Percentiles rank a stretch among this genome's conserved stretches.
Conservation (phyloP, 331 rosid genomes). For the Saraca asoca region DNA sequence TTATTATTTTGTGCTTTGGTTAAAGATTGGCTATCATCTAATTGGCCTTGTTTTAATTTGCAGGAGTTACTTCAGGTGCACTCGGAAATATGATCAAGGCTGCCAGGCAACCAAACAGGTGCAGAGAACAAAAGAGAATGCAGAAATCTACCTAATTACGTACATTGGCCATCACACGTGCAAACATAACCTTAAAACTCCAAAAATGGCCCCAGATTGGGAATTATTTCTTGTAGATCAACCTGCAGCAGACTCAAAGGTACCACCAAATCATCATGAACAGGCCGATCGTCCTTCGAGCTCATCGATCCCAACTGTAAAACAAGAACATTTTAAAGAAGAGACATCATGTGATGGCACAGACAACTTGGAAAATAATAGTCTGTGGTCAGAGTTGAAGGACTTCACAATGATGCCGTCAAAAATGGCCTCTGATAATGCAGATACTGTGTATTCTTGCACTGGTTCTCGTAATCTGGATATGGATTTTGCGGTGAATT, state of each 20-base stretch:
- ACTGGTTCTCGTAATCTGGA: slow-evolving; percentile 37
- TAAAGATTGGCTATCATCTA: too few relatives aligned
- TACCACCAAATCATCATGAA: slow-evolving; percentile 17
- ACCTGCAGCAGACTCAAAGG: slow-evolving; percentile 22
- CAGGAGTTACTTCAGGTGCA: slow-evolving; percentile 85
- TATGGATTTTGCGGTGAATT: slow-evolving; percentile 40
- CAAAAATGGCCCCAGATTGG: slow-evolving; percentile 44
- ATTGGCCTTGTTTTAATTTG: slow-evolving; percentile 3
- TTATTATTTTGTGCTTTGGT: not conserved
- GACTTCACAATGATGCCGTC: slow-evolving; percentile 36
- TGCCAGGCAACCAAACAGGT: slow-evolving; percentile 74
- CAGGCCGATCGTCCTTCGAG: not conserved
- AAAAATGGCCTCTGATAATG: slow-evolving; percentile 26
- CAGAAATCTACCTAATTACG: slow-evolving; percentile 49
- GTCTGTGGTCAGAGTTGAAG: slow-evolving; percentile 60
- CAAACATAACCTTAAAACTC: slow-evolving; percentile 37
- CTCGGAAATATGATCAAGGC: slow-evolving; percentile 61
- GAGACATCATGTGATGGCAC: slow-evolving; percentile 41
- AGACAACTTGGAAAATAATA: slow-evolving; percentile 37
- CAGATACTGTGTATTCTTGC: slow-evolving; percentile 41
- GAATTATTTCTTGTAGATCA: slow-evolving; percentile 30
- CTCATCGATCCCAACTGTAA: slow-evolving; percentile 23
- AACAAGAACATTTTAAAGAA: slow-evolving; percentile 41
- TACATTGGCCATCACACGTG: slow-evolving; percentile 84
- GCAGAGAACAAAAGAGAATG: slow-evolving; percentile 51